Evolutionary conservation across 2,329 filamentous ascomycete species (phyloP), one percentile per base, ranked within the genome.

Genomic region (Exophiala calicioides): DNA sequence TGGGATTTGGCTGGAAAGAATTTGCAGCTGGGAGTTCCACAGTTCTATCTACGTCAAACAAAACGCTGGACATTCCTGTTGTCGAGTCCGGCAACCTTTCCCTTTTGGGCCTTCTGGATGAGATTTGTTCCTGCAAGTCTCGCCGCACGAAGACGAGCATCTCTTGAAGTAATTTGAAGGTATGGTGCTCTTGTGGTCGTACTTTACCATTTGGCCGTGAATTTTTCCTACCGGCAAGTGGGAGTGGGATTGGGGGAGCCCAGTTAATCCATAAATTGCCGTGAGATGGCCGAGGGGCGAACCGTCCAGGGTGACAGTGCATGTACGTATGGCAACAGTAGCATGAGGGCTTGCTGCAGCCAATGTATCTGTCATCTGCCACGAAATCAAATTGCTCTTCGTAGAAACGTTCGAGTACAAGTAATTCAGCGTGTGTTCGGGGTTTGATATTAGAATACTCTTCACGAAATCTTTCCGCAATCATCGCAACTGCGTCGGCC

Each of bases 331-430:
- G 56, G 55, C 75, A 80, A 42, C 70, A 74, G 47, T 74, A 72
- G 44, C 76, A 80, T 3, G 77, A 71, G 0, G 68, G 67, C 57
- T 79, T 80, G 57, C 75, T 80, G 46, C 70, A 75, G 4, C 69
- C 75, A 6, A 80, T 69, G 50, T 70, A 78, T 4, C 60, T 59
- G 43, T 78, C 74, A 4, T 60, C 41, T 2, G 59, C 62, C 2
- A 64, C 62, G 51, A 74, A 78, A 0, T 16, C 26, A 2, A 69
- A 55, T 0, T 54, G 24, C 0, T 56, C 54, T 3, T 52, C 35
- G 50, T 68, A 59, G 49, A 79, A 78, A 42, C 73, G 62, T 29
- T 79, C 73, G 0, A 78, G 58, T 3, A 76, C 60, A 41, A 72
- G 66, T 2, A 79, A 60, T 52, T 79, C 75, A 3, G 71, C 69